Conservation (phyloP, 1,284 basidiomycete species). For the Austroboletus novae-zelandiae region DNA sequence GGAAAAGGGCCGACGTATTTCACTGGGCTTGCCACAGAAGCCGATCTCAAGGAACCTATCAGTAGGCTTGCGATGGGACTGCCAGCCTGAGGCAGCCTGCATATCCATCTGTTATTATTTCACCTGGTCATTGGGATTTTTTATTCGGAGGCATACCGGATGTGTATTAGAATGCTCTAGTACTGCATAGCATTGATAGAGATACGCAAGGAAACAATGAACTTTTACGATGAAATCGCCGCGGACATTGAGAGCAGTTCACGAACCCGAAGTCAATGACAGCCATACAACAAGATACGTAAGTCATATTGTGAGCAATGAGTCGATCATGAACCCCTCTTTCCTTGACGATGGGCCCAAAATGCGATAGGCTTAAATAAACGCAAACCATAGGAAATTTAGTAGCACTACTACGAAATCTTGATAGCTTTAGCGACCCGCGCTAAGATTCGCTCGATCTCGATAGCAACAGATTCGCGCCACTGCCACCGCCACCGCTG, state of each 20-base stretch:
- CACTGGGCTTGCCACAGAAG: constrained; percentile 23
- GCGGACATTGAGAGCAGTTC: no score
- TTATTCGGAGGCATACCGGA: background rate
- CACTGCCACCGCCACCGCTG: background rate
- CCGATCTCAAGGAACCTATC: constrained; percentile 21
- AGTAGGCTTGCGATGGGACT: constrained; percentile 32
- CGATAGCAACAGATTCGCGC: background rate
- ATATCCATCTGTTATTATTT: background rate
- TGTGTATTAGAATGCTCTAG: background rate
- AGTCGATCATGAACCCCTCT: no score
- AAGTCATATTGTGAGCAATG: no score
- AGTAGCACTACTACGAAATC: background rate
- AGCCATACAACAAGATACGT: no score
- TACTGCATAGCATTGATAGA: background rate
- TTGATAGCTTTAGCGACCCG: background rate
- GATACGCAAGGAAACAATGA: background rate
- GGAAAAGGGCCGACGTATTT: constrained; percentile 17
- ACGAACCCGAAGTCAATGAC: no score
- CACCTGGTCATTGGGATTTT: background rate
- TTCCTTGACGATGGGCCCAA: no score
- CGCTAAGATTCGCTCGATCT: background rate
- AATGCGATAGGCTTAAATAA: no score
- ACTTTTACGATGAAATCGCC: no score
- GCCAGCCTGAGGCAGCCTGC: no score
- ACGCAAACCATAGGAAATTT: background rate